Percentiles rank a stretch among this genome's conserved stretches.
Evolutionary conservation across 768 basidiomycete genomes (phyloP).

Genomic region (Xerocomellus chrysenteron): DNA sequence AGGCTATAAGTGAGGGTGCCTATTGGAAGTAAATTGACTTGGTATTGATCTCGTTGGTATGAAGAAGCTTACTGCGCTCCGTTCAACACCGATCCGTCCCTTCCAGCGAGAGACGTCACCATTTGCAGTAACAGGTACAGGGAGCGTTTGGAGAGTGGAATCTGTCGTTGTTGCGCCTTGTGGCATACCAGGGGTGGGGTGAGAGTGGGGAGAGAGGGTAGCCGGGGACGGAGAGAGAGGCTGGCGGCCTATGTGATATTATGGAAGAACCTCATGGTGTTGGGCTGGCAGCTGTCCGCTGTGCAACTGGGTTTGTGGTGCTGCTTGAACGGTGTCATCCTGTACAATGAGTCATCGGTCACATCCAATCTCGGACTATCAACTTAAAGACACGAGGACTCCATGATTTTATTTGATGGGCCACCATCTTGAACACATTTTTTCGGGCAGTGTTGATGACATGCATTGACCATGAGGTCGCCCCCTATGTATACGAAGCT

Average conservation of each 20-base stretch:
- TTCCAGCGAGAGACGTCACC: not conserved
- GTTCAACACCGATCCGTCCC: not conserved
- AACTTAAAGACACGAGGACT: not conserved
- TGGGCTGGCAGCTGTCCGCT: no score
- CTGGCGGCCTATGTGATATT: not conserved
- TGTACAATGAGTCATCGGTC: no score
- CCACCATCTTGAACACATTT: no score
- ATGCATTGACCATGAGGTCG: not conserved
- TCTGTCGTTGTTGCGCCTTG: not conserved
- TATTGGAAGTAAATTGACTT: not conserved
- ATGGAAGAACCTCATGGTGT: not conserved
- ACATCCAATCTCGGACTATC: not conserved
- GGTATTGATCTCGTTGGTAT: no score
- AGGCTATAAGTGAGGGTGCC: not conserved
- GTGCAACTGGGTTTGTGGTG: no score
- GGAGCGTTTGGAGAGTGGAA: not conserved
- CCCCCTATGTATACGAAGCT: no score
- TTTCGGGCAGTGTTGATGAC: not conserved
- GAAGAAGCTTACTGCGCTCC: not conserved
- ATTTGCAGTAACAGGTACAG: not conserved
- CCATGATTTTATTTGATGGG: not conserved
- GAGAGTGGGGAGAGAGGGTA: not conserved
- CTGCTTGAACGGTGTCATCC: no score
- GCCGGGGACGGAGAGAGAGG: no score
- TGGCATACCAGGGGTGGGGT: not conserved